phyloP scores from a whole-genome alignment of 2,329 filamentous ascomycete genomes.

The Xylaria sp. region DNA sequence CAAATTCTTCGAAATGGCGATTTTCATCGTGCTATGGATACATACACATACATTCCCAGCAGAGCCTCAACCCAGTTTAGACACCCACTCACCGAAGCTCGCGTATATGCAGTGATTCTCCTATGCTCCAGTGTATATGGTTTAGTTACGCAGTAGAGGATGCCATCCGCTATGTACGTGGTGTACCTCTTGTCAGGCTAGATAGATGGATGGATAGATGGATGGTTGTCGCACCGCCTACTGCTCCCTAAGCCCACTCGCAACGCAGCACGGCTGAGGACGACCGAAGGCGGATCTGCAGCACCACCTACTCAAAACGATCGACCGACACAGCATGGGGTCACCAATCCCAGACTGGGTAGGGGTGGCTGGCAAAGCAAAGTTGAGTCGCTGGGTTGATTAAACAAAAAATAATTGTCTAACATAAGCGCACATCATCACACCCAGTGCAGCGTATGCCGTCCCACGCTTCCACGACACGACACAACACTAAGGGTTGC shows the following conservation, averaged over 20 bases:
- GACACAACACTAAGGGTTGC: background rate
- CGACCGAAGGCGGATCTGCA: constrained; percentile 19
- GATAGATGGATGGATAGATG: background rate
- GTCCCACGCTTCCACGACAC: background rate
- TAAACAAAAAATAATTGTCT: background rate
- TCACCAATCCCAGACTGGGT: constrained; percentile 6
- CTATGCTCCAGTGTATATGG: background rate
- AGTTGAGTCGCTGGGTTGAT: background rate
- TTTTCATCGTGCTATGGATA: background rate
- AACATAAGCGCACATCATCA: constrained; percentile 14
- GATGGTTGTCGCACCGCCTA: background rate
- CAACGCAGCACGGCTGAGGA: background rate
- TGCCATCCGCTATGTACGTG: background rate
- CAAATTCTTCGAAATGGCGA: background rate
- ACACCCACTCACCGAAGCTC: background rate
- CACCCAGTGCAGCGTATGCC: background rate
- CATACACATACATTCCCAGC: background rate
- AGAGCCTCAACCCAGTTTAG: constrained; percentile 2
- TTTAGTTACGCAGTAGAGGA: background rate
- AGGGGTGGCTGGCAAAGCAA: background rate
- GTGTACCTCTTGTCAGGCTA: background rate
- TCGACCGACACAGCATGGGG: background rate
- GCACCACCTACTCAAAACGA: constrained; percentile 11
- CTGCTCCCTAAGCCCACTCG: background rate
- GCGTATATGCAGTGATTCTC: background rate